Conservation (phyloP, 106 monocot genomes). For the Dioscorea dumetorum region DNA sequence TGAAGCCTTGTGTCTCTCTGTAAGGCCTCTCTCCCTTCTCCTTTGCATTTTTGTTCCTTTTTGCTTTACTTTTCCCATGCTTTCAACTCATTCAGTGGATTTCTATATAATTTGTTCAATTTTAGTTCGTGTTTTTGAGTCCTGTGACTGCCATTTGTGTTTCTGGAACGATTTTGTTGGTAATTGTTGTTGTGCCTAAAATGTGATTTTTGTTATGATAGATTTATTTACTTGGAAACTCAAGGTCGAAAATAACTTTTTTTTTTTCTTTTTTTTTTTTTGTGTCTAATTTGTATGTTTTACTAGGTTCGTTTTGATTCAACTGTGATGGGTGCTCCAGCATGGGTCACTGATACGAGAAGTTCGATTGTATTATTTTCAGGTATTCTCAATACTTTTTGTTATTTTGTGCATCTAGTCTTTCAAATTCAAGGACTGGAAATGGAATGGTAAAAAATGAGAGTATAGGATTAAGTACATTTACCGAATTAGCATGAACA, state of each 20-base stretch:
- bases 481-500: too few relatives aligned
- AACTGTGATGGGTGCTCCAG: conserved; percentile 5
- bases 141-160: not conserved
- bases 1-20: too few relatives aligned
- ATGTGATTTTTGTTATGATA: not conserved
- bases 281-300: not conserved
- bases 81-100: too few relatives aligned
- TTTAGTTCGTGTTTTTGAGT: too few relatives aligned
- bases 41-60: too few relatives aligned
- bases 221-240: not conserved
- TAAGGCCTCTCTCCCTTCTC: too few relatives aligned
- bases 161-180: not conserved
- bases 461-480: too few relatives aligned
- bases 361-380: not conserved
- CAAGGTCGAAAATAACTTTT: not conserved
- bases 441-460: not conserved
- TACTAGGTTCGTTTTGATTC: too few relatives aligned
- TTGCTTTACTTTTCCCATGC: too few relatives aligned
- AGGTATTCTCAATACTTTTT: not conserved
- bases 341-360: not conserved
- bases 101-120: too few relatives aligned
- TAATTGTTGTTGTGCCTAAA: not conserved
- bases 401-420: not conserved
- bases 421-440: too few relatives aligned
- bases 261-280: not conserved